Evolutionary conservation across 2,329 filamentous ascomycete genomes (phyloP).

Genomic region (Amphichorda felina): DNA sequence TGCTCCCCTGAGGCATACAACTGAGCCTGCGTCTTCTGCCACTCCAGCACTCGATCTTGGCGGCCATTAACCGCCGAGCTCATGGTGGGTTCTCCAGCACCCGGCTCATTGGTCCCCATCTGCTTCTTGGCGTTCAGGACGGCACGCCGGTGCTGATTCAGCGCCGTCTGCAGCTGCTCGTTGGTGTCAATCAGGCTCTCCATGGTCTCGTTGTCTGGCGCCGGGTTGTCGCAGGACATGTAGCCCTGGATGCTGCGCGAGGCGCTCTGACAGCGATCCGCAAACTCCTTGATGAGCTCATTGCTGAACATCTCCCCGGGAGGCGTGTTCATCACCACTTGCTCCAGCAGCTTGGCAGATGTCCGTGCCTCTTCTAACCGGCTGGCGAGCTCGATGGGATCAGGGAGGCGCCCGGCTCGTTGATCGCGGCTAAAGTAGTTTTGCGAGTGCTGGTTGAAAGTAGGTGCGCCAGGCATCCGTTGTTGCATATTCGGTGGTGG

Average conservation of each 20-base stretch:
- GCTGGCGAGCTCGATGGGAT: conserved; percentile 64
- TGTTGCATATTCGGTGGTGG: not conserved
- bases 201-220: conserved; percentile 88
- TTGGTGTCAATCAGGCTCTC: conserved; percentile 89
- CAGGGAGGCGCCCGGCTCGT: conserved; percentile 41
- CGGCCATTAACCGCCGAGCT: conserved; percentile 15
- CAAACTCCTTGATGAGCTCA: conserved; percentile 89
- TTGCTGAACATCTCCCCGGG: conserved; percentile 63
- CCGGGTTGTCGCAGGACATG: conserved; percentile 66
- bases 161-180: conserved; percentile 72
- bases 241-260: conserved; percentile 75
- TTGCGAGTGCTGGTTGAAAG: conserved; percentile 27
- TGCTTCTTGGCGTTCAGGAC: conserved; percentile 52
- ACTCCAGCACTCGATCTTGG: conserved; percentile 12
- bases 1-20: not conserved
- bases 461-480: conserved; percentile 1
- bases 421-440: conserved; percentile 47
- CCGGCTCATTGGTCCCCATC: conserved; percentile 21
- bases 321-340: conserved; percentile 80
- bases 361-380: conserved; percentile 84
- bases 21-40: conserved; percentile 4
- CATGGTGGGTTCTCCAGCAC: not conserved
- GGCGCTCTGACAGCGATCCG: conserved; percentile 72
- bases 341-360: conserved; percentile 82
- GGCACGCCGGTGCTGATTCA: conserved; percentile 76